Conservation (phyloP, 306 rosid genomes). For the Alnus glutinosa region DNA sequence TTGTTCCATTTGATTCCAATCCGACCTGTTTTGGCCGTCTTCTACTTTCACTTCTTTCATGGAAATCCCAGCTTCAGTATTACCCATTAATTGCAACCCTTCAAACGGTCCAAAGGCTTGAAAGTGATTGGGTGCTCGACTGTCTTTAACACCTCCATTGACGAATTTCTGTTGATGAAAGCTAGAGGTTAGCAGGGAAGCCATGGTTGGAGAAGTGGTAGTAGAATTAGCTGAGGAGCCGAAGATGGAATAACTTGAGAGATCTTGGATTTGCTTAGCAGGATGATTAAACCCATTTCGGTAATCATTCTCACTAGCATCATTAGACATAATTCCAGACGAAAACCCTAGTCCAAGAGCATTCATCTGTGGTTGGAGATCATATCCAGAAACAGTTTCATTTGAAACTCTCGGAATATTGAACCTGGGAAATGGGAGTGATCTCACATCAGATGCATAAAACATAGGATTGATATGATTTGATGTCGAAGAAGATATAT, state of each 20-base stretch:
- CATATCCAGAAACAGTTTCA: conserved; percentile 42
- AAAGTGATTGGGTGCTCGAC: conserved; percentile 29
- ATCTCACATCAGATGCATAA: conserved; percentile 51
- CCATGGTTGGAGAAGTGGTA: conserved; percentile 47
- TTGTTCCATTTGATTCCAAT: conserved; percentile 58
- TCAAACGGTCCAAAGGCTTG: conserved; percentile 50
- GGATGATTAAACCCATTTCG: conserved; percentile 38
- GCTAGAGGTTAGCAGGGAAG: conserved; percentile 56
- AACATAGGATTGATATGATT: conserved; percentile 48
- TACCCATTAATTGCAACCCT: conserved; percentile 36
- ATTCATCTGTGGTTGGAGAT: conserved; percentile 48
- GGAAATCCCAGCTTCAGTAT: conserved; percentile 12
- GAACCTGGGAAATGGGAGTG: conserved; percentile 46
- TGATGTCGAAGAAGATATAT: conserved; percentile 35
- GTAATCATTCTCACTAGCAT: conserved; percentile 26
- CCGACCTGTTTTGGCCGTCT: conserved; percentile 45
- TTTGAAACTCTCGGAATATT: conserved; percentile 30
- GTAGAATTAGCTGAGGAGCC: conserved; percentile 35
- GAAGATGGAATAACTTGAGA: conserved; percentile 59
- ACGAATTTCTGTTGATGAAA: conserved; percentile 44
- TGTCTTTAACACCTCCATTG: conserved; percentile 44
- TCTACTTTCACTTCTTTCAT: conserved; percentile 67
- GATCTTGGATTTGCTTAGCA: conserved; percentile 30
- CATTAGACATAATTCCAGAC: conserved; percentile 32
- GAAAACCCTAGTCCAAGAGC: conserved; percentile 61